A percentile compares a stretch with the other conserved stretches of the same genome.
These are phyloP conservation scores for Chaetomiaceae sp. DNA, from an alignment of 2,329 filamentous ascomycete species.

Conservation along the genomic window DNA sequence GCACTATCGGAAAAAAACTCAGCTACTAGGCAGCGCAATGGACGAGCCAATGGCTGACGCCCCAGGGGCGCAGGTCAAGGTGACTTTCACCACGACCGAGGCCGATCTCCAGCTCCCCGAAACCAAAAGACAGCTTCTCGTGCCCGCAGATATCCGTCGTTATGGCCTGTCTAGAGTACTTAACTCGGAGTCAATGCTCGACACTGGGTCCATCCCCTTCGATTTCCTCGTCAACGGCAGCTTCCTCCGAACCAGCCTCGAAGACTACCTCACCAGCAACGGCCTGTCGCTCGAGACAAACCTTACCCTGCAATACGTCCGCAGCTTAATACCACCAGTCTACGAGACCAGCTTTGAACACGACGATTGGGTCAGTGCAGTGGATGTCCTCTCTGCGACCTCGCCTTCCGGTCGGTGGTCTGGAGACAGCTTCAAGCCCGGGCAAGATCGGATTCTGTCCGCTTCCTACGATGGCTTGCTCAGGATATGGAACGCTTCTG, in stretches of 20 bases:
- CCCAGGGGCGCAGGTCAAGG: slow-evolving; percentile 54
- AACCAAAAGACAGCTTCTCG: slow-evolving; percentile 56
- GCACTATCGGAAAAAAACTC: not conserved
- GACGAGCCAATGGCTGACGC: slow-evolving; percentile 28
- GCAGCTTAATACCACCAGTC: slow-evolving; percentile 81
- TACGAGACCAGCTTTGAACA: slow-evolving; percentile 93
- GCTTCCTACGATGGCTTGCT: slow-evolving; percentile 87
- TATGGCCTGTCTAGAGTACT: slow-evolving; percentile 67
- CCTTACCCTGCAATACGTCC: slow-evolving; percentile 86
- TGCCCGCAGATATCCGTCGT: slow-evolving; percentile 62
- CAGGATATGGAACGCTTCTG: slow-evolving; percentile 84
- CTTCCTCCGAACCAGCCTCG: slow-evolving; percentile 82
- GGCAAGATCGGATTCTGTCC: slow-evolving; percentile 76
- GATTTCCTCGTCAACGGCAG: slow-evolving; percentile 95
- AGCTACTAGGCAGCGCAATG: slow-evolving; percentile 24
- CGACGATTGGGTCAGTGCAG: slow-evolving; percentile 90
- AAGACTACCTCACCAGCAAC: slow-evolving; percentile 81
- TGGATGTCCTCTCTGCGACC: slow-evolving; percentile 72
- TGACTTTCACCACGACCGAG: slow-evolving; percentile 63
- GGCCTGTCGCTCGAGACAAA: slow-evolving; percentile 87
- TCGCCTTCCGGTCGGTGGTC: slow-evolving; percentile 58
- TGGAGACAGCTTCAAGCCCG: slow-evolving; percentile 44
- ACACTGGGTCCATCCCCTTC: slow-evolving; percentile 69
- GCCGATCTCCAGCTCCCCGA: slow-evolving; percentile 60
- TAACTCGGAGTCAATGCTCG: slow-evolving; percentile 68